phyloP scores from a whole-genome alignment of 148 eudicot genomes.

The Rhododendron henanense region DNA sequence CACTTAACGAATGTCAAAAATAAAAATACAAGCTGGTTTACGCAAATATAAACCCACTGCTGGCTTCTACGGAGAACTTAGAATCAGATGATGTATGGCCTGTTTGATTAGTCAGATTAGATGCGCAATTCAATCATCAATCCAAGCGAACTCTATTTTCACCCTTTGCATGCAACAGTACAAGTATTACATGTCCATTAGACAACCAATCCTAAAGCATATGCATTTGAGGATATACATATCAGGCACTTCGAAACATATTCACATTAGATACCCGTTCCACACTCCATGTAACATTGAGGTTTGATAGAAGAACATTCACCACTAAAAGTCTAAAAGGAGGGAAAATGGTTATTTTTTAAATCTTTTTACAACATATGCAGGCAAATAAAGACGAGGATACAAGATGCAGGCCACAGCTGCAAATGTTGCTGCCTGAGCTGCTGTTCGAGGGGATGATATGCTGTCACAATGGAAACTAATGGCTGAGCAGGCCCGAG shows the following conservation, averaged over 20 bases:
- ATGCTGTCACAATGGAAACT: constrained; percentile 93
- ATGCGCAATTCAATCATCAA: neutral
- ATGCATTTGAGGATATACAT: neutral
- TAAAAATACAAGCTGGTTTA: neutral
- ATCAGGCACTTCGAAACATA: neutral
- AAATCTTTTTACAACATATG: neutral
- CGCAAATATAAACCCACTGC: neutral
- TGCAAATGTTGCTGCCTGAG: constrained; percentile 97
- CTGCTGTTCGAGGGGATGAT: constrained; percentile 94
- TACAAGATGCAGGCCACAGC: constrained; percentile 90
- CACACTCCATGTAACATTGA: neutral
- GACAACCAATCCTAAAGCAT: neutral
- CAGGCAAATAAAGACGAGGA: constrained; percentile 88
- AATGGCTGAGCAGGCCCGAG: constrained; percentile 79
- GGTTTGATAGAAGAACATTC: neutral
- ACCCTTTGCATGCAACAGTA: neutral
- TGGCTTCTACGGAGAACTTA: neutral
- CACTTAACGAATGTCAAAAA: neutral
- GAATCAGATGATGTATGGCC: neutral
- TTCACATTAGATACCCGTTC: neutral
- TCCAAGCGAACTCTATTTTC: neutral
- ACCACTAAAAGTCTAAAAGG: neutral
- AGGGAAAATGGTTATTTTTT: neutral
- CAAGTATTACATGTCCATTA: neutral
- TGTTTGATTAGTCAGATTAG: neutral